Conservation (phyloP, 208 protist species). For the Porcisia deanei region DNA sequence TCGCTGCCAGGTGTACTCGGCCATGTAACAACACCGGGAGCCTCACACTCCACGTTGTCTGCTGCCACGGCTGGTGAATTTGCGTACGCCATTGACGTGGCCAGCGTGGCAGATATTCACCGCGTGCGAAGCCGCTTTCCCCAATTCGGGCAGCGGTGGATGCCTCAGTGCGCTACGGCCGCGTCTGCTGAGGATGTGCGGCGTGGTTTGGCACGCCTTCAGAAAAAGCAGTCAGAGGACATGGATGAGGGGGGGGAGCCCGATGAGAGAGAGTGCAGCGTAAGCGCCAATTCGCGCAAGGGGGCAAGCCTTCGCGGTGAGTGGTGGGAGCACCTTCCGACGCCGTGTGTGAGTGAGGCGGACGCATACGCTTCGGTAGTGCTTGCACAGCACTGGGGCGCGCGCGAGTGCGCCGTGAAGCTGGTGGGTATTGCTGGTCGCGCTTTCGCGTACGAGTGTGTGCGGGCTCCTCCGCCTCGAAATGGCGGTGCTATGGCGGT, state of each 20-base stretch:
- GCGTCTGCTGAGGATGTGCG: not conserved
- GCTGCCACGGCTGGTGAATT: not conserved
- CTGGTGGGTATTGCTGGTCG: slow-evolving; percentile 45
- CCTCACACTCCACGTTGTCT: not conserved
- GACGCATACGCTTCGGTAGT: slow-evolving; percentile 33
- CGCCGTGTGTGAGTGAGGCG: not conserved
- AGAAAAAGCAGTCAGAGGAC: not conserved
- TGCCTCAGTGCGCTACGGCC: slow-evolving; percentile 26
- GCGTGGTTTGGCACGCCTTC: not conserved
- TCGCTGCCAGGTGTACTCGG: not conserved
- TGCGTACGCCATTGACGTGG: slow-evolving; percentile 49
- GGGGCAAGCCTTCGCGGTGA: not conserved
- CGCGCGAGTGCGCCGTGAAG: slow-evolving; percentile 69
- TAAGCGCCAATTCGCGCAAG: not conserved
- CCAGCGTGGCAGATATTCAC: slow-evolving; percentile 34
- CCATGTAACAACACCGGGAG: not conserved
- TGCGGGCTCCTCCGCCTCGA: not conserved
- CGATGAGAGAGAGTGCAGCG: not conserved
- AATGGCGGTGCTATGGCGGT: not conserved
- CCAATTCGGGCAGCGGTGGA: slow-evolving; percentile 25
- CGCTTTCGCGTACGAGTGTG: slow-evolving; percentile 42
- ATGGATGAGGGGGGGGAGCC: not conserved
- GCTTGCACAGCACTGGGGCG: slow-evolving; percentile 59
- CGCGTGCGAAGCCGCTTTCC: slow-evolving; percentile 36
- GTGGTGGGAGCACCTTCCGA: slow-evolving; percentile 17